Percentiles rank a stretch among this genome's conserved stretches.
These are phyloP conservation scores for Ganoderma resinaceum DNA, from an alignment of 1,284 basidiomycete genomes.

Conservation along the genomic window DNA sequence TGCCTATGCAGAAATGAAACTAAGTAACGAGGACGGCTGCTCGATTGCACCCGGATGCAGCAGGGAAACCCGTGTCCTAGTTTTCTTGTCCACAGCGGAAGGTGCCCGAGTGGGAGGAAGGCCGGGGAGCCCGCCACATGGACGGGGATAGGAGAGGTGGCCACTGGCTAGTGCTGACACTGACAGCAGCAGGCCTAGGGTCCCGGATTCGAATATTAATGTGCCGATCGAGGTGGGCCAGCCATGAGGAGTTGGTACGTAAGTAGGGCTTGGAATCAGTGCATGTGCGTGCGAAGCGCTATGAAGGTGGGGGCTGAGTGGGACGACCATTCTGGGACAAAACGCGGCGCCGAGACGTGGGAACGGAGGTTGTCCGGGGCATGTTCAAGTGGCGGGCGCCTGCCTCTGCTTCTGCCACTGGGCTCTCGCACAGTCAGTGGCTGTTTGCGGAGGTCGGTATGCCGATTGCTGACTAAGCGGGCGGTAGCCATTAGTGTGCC, in stretches of 20 bases:
- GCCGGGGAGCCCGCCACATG: constrained; percentile 9
- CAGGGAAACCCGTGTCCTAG: not conserved
- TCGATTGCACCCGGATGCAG: constrained; percentile 11
- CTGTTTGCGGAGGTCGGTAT: constrained; percentile 16
- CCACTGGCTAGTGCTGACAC: no score
- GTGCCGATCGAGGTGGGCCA: constrained; percentile 10
- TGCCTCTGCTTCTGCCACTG: no score
- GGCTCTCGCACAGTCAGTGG: no score
- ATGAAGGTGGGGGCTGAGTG: constrained; percentile 10
- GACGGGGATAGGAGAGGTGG: constrained; percentile 5
- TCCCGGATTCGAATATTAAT: no score
- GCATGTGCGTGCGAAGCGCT: constrained; percentile 7
- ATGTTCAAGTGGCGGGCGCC: not conserved
- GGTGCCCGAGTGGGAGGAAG: not conserved
- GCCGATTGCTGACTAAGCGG: constrained; percentile 35
- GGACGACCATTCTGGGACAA: not conserved
- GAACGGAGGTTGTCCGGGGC: constrained; percentile 20
- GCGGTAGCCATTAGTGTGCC: constrained; percentile 24
- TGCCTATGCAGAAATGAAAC: constrained; percentile 25
- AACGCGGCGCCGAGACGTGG: constrained; percentile 2
- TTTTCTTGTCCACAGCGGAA: constrained; percentile 1
- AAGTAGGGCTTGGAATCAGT: constrained; percentile 12
- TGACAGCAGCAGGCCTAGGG: no score
- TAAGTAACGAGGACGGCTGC: no score
- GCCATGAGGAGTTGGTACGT: constrained; percentile 30